Conservation (phyloP, 108 stramenopile species). For the Craspedostauros australis region DNA sequence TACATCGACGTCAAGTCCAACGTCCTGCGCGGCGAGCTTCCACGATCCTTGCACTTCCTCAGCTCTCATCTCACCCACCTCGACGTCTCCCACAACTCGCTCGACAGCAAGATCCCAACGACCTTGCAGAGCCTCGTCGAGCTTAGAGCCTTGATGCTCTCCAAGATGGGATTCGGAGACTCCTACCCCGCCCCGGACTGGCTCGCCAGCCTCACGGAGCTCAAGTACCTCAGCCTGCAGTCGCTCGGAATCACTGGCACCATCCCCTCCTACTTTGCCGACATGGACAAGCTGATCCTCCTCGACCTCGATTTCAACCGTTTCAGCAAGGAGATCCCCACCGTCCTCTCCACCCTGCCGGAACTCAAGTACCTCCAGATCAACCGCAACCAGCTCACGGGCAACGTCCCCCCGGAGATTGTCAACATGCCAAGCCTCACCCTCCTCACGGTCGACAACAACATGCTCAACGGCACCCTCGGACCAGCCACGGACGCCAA, state of each 20-base stretch:
- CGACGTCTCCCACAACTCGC: slow-evolving; percentile 27
- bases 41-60: slow-evolving; percentile 9
- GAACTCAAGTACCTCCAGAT: slow-evolving; percentile 34
- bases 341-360: slow-evolving; percentile 18
- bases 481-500: too few relatives aligned
- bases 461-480: slow-evolving; percentile 30
- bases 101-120: slow-evolving; percentile 8
- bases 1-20: slow-evolving; percentile 11
- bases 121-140: slow-evolving; percentile 4
- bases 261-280: slow-evolving; percentile 22
- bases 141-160: slow-evolving; percentile 17
- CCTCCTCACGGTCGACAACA: slow-evolving; percentile 57
- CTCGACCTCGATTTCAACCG: slow-evolving; percentile 26
- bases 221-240: slow-evolving; percentile 20
- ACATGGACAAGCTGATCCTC: slow-evolving; percentile 4
- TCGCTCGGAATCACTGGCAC: slow-evolving; percentile 14
- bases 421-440: slow-evolving; percentile 34
- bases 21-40: slow-evolving; percentile 16
- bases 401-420: slow-evolving; percentile 44
- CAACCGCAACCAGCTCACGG: slow-evolving; percentile 38
- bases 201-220: slow-evolving; percentile 15
- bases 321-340: slow-evolving; percentile 25
- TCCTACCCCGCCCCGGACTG: slow-evolving; percentile 15
- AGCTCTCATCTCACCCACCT: slow-evolving; percentile 17
- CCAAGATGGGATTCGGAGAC: slow-evolving; percentile 8